phyloP scores from a whole-genome alignment of 2,329 filamentous ascomycete genomes.

The Colletotrichum sp. region DNA sequence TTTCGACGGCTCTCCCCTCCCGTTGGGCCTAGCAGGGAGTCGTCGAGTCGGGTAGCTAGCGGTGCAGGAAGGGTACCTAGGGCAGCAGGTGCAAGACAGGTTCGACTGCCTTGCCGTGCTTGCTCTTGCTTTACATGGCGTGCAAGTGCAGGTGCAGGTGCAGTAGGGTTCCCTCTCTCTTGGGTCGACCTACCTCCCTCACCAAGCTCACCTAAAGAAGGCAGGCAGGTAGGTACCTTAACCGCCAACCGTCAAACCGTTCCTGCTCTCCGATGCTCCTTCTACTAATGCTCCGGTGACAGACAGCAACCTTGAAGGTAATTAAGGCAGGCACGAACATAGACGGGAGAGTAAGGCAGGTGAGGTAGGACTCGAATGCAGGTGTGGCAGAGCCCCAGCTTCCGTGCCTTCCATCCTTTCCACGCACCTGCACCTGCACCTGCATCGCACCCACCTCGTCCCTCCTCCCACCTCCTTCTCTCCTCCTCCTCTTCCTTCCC shows the following conservation, averaged over 20 bases:
- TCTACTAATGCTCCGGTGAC: not conserved
- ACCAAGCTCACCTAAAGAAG: not conserved
- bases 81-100: not conserved
- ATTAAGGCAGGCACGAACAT: not conserved
- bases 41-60: not conserved
- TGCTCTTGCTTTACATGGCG: not conserved
- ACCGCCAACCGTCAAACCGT: not conserved
- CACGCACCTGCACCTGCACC: not conserved
- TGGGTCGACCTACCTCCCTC: not conserved
- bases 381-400: constrained; percentile 7
- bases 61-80: not conserved
- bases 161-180: not conserved
- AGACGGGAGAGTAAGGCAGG: not conserved
- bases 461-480: not conserved
- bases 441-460: not conserved
- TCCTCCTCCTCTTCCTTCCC: not conserved
- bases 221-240: not conserved
- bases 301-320: not conserved
- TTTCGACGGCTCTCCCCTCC: not conserved
- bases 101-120: not conserved
- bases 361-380: not conserved
- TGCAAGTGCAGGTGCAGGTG: not conserved
- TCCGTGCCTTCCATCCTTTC: not conserved
- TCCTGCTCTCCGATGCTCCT: not conserved
- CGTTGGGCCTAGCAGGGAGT: not conserved